phyloP scores from a whole-genome alignment of 805 yeast genomes.

The Saturnispora diversa region DNA sequence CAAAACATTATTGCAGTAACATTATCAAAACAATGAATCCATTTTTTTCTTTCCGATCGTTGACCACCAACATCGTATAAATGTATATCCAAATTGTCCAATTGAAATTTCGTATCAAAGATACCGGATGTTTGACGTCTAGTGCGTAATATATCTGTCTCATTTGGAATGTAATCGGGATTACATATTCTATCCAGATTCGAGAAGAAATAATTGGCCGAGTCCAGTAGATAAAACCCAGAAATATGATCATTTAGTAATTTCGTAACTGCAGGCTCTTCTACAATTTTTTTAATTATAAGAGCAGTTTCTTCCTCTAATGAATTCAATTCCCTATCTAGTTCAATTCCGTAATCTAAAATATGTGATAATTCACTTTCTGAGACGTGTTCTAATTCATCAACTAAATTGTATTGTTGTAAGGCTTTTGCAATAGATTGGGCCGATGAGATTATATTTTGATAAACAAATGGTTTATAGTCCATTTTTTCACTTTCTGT shows the following conservation, averaged over 20 bases:
- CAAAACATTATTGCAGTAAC: conserved; percentile 86
- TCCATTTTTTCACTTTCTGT: conserved; percentile 62
- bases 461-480: conserved; percentile 70
- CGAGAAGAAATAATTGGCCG: conserved; percentile 70
- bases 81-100: conserved; percentile 60
- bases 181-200: conserved; percentile 54
- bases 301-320: conserved; percentile 44
- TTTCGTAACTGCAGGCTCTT: conserved; percentile 47
- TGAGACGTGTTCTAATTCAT: conserved; percentile 28
- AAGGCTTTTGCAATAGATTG: conserved; percentile 64
- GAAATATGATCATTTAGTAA: conserved; percentile 54
- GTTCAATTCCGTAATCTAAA: conserved; percentile 39
- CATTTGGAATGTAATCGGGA: conserved; percentile 60
- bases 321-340: conserved; percentile 37
- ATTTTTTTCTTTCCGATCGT: conserved; percentile 88
- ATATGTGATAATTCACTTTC: conserved; percentile 37
- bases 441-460: conserved; percentile 70
- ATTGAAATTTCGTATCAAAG: conserved; percentile 68
- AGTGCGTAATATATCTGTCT: conserved; percentile 73
- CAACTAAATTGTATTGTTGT: conserved; percentile 38
- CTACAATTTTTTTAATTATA: conserved; percentile 46
- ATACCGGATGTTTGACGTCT: conserved; percentile 92
- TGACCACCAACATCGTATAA: conserved; percentile 92
- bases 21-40: conserved; percentile 96
- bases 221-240: conserved; percentile 76